These are phyloP conservation scores for Spathaspora passalidarum DNA, from an alignment of 805 yeast species.

Conservation along the genomic window DNA sequence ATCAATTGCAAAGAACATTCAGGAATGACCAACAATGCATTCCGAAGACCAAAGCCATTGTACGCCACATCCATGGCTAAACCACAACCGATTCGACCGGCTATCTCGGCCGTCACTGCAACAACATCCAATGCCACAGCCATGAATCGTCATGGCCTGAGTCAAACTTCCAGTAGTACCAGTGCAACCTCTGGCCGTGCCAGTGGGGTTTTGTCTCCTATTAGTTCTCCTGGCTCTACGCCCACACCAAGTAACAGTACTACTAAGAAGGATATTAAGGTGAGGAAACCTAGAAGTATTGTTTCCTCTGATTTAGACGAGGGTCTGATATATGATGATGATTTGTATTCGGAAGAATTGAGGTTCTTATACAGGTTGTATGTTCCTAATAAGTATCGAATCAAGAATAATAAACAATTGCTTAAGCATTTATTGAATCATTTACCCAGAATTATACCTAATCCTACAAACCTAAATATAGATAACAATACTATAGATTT, in stretches of 20 bases:
- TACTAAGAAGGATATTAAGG: constrained; percentile 3
- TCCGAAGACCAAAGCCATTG: neutral
- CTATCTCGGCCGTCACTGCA: constrained; percentile 1
- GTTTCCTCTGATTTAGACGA: constrained; percentile 4
- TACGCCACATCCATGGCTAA: neutral
- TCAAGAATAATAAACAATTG: constrained; percentile 26
- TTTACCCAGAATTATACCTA: constrained; percentile 27
- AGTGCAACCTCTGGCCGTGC: too few species aligned
- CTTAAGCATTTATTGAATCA: constrained; percentile 22
- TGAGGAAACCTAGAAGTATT: neutral
- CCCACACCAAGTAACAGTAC: neutral
- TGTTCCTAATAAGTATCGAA: constrained; percentile 31
- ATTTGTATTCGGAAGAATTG: constrained; percentile 28
- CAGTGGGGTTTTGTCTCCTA: neutral
- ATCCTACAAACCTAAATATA: constrained; percentile 9
- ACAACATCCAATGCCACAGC: neutral
- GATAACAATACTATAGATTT: constrained; percentile 12
- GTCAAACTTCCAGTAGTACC: neutral
- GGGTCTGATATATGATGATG: constrained; percentile 14
- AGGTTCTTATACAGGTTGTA: constrained; percentile 30
- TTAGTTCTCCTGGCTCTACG: neutral
- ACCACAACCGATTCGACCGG: neutral
- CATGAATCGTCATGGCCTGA: neutral
- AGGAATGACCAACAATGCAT: neutral
- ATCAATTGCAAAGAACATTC: too few species aligned